Evolutionary conservation across 805 yeast species (phyloP).

Genomic region (Zygosaccharomyces gambellarensis): DNA sequence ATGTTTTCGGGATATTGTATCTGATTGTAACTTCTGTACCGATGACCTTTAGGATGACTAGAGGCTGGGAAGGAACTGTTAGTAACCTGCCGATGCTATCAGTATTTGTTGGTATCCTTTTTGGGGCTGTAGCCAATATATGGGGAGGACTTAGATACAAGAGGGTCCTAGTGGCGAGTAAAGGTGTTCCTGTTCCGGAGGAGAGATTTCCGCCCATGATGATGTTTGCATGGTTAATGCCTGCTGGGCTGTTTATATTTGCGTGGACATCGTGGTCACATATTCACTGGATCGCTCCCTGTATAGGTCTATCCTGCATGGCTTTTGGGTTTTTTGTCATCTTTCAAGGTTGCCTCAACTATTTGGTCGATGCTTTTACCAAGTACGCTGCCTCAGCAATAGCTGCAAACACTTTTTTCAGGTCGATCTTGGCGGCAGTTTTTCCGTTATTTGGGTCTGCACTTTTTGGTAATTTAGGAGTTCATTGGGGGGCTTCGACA

Average conservation of each 20-base stretch:
- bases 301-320: slow-evolving; percentile 50
- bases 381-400: slow-evolving; percentile 58
- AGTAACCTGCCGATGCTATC: slow-evolving; percentile 1
- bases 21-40: slow-evolving; percentile 26
- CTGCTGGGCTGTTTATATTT: slow-evolving; percentile 5
- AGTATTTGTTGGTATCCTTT: background rate
- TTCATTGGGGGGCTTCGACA: slow-evolving; percentile 46
- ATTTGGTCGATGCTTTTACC: slow-evolving; percentile 56
- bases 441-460: slow-evolving; percentile 50
- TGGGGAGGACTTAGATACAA: slow-evolving; percentile 4
- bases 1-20: slow-evolving; percentile 75
- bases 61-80: slow-evolving; percentile 2
- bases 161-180: background rate
- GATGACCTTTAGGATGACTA: background rate
- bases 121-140: background rate
- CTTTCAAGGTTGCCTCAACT: slow-evolving; percentile 57
- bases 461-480: slow-evolving; percentile 1
- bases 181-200: slow-evolving; percentile 4
- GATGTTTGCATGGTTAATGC: slow-evolving; percentile 5
- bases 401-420: slow-evolving; percentile 57
- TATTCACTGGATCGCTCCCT: slow-evolving; percentile 53
- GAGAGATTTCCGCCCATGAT: slow-evolving; percentile 6
- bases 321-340: slow-evolving; percentile 51
- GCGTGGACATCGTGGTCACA: slow-evolving; percentile 4
- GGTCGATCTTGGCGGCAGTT: slow-evolving; percentile 56